Evolutionary conservation across 106 monocot genomes (phyloP).

Genomic region (Cymbidium sinense): DNA sequence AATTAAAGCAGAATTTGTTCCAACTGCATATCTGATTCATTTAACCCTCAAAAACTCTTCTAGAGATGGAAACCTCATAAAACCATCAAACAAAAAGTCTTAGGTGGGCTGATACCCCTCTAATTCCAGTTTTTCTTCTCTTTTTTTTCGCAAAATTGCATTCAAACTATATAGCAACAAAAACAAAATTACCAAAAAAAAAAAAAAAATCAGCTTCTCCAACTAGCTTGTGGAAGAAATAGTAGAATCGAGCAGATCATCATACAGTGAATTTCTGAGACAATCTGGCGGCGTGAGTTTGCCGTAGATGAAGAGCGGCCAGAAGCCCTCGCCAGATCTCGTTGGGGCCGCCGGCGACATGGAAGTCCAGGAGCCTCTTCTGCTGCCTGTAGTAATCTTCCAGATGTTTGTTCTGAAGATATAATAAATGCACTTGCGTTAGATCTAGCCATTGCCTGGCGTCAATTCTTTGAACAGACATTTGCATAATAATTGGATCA

Average conservation of each 20-base stretch:
- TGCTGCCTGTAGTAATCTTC: constrained; percentile 84
- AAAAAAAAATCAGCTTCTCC: not conserved
- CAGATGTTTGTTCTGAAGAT: constrained; percentile 47
- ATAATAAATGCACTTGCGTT: not conserved
- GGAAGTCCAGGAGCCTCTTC: constrained; percentile 71
- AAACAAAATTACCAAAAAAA: not conserved
- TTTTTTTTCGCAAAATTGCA: constrained; percentile 12
- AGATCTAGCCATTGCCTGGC: not conserved
- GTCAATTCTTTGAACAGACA: no score
- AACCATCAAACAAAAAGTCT: no score
- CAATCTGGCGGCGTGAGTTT: constrained; percentile 34
- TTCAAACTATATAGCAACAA: not conserved
- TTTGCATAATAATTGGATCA: no score
- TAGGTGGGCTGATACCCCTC: no score
- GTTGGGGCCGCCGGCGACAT: constrained; percentile 38
- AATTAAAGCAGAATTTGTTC: no score
- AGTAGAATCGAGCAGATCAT: not conserved
- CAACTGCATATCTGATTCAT: no score
- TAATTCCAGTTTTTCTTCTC: no score
- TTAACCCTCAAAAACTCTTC: no score
- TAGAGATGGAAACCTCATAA: no score
- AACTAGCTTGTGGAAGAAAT: not conserved
- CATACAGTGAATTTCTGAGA: constrained; percentile 47
- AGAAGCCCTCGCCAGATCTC: constrained; percentile 76
- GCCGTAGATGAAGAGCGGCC: constrained; percentile 75